These are phyloP conservation scores for Sindora glabra DNA, from an alignment of 306 rosid species.

Conservation along the genomic window DNA sequence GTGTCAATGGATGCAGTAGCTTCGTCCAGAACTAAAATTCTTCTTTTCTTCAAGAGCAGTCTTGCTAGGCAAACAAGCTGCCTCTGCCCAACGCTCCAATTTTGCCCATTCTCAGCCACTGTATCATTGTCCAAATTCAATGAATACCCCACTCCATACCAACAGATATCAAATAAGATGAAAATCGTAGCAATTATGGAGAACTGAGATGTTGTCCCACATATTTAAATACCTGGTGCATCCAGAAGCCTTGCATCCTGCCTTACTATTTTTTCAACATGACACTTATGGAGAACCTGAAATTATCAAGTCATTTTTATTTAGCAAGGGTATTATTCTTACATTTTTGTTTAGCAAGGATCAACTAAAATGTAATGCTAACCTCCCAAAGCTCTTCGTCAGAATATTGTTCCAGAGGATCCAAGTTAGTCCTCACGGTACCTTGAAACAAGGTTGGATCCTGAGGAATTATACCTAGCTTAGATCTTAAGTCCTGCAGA, in stretches of 20 bases:
- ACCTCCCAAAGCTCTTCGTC: conserved; percentile 51
- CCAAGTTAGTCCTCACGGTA: conserved; percentile 46
- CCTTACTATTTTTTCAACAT: conserved; percentile 53
- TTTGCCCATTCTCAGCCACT: conserved; percentile 93
- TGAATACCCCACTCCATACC: neutral
- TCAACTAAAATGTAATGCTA: no score
- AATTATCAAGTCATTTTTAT: neutral
- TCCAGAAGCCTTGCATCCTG: conserved; percentile 70
- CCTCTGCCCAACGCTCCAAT: conserved; percentile 97
- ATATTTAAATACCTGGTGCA: conserved; percentile 55
- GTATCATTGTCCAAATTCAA: conserved; percentile 8
- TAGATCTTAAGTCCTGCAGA: conserved; percentile 67
- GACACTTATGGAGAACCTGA: conserved; percentile 76
- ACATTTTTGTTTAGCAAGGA: no score
- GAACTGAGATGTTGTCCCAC: neutral
- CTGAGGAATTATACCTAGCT: conserved; percentile 59
- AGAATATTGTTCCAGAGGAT: conserved; percentile 38
- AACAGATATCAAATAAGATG: no score
- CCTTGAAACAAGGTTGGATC: conserved; percentile 58
- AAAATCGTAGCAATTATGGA: no score
- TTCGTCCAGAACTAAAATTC: conserved; percentile 76
- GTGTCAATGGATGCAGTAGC: conserved; percentile 94
- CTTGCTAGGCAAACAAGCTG: conserved; percentile 93
- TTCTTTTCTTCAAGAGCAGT: conserved; percentile 65
- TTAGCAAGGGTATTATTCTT: no score